Evolutionary conservation across 192 early-diverging fungal species (phyloP).

Genomic region (Backusella morwellensis): DNA sequence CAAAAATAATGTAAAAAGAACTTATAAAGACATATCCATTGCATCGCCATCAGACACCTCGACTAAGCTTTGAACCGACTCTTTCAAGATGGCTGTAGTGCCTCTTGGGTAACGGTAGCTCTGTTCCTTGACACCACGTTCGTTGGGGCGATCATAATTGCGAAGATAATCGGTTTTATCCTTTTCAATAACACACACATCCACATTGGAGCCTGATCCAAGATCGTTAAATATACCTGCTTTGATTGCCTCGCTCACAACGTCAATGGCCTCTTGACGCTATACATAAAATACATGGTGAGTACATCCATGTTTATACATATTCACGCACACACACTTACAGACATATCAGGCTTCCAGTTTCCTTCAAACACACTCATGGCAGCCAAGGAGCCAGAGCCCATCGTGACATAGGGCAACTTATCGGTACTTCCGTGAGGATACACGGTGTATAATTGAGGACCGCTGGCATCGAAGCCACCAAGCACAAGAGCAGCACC

Average conservation of each 20-base stretch:
- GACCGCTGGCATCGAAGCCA: slow-evolving; percentile 88
- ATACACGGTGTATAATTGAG: slow-evolving; percentile 86
- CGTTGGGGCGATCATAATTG: slow-evolving; percentile 86
- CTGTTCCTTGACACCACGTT: slow-evolving; percentile 82
- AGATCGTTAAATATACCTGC: slow-evolving; percentile 99
- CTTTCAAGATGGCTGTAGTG: slow-evolving; percentile 60
- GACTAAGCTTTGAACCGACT: slow-evolving; percentile 50
- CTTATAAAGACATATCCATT: slow-evolving; percentile 54
- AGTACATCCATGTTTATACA: not conserved
- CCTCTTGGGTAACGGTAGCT: slow-evolving; percentile 68
- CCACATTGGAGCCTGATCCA: slow-evolving; percentile 96
- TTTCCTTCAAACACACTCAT: slow-evolving; percentile 93
- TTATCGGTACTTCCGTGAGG: slow-evolving; percentile 97
- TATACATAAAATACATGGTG: slow-evolving; percentile 28
- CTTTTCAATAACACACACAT: slow-evolving; percentile 89
- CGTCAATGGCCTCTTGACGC: slow-evolving; percentile 84
- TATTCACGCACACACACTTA: slow-evolving; percentile 5
- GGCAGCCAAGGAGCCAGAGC: slow-evolving; percentile 92
- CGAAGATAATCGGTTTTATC: slow-evolving; percentile 81
- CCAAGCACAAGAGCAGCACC: slow-evolving; percentile 93
- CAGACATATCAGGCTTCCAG: slow-evolving; percentile 78
- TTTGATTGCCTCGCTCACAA: slow-evolving; percentile 93
- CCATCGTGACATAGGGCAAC: slow-evolving; percentile 95
- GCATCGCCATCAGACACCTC: slow-evolving; percentile 63
- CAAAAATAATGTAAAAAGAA: not conserved